Base-by-base conservation (phyloP, 208 protist genomes). In the Trypanosoma congolense region DNA sequence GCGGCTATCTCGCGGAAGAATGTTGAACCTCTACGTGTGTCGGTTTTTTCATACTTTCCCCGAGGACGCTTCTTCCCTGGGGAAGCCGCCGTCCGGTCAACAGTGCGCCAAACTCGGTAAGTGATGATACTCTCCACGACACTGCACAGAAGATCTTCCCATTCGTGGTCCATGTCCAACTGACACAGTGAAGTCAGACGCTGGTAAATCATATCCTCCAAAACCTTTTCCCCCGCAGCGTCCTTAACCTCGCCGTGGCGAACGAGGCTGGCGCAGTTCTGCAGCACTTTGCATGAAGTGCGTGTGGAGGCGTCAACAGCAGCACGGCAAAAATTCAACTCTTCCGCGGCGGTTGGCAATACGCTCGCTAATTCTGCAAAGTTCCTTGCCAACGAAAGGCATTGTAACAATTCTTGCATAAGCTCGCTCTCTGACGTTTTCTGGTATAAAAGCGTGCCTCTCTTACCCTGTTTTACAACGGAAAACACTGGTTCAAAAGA, bases 341-440 rank as follows among this genome's bases (percentile, higher is more conserved):
- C 82, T 42, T 75, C 71, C 4, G 67, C 65, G 0, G 60, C 61
- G 4, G 82, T 53, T 19, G 86, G 86, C 28, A 86, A 43, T 2
- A 76, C 49, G 4, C 43, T 48, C 12, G 56, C 46, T 21, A 89
- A 35, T 10, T 47, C 47, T 21, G 50, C 26, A 45, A 41, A 70
- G 16, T 73, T 63, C 33, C 68, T 51, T 19, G 62, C 77, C 2
- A 73, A 49, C 1, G 72, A 71, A 64, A 90, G 72, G 56, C 86
- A 93, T 47, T 78, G 73, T 21, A 93, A 66, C 24, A 90, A 43
- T 46, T 93, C 86, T 54, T 93, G 82, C 38, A 73, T 77, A 26
- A 93, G 59, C 49, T 93, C 86, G 54, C 54, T 64, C 4, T 31
- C 45, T 18, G 73, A 77, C 1, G 72, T 80, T 44, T 83, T 67